phyloP scores from a whole-genome alignment of 2,329 filamentous ascomycete species.

The Scedosporium minutisporum region DNA sequence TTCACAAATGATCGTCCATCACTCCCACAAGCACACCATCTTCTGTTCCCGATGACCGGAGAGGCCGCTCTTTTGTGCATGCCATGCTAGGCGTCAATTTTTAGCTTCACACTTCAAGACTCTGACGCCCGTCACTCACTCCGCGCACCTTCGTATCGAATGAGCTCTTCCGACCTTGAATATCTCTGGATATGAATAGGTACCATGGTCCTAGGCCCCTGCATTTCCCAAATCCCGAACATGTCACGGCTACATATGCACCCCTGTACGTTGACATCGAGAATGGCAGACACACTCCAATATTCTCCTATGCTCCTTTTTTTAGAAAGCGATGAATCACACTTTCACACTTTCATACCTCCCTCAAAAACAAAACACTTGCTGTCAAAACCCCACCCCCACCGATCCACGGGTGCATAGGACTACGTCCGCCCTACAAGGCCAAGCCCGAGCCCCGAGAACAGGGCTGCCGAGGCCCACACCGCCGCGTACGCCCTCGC shows the following conservation, averaged over 20 bases:
- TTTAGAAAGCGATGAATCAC: not conserved
- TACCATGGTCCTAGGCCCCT: not conserved
- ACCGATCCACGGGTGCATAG: too few species aligned
- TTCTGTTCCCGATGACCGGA: not conserved
- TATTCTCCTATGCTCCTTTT: not conserved
- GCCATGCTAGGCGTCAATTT: not conserved
- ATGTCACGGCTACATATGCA: not conserved
- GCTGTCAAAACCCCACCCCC: not conserved
- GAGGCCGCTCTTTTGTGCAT: not conserved
- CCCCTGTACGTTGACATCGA: not conserved
- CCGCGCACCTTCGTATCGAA: not conserved
- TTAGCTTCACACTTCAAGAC: not conserved
- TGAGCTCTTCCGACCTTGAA: not conserved
- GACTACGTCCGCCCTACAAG: constrained; percentile 27
- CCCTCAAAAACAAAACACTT: not conserved
- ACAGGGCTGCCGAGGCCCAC: constrained; percentile 58
- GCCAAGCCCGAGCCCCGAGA: constrained; percentile 48
- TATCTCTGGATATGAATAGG: too few species aligned
- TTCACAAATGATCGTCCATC: not conserved
- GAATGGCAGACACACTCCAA: not conserved
- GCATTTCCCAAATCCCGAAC: not conserved
- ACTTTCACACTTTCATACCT: not conserved
- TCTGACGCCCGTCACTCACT: not conserved
- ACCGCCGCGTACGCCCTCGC: constrained; percentile 63
- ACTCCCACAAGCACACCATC: not conserved